A percentile compares a stretch with the other conserved stretches of the same genome.
phyloP scores from a whole-genome alignment of 345 rosid genomes.

The Sonneratia alba region DNA sequence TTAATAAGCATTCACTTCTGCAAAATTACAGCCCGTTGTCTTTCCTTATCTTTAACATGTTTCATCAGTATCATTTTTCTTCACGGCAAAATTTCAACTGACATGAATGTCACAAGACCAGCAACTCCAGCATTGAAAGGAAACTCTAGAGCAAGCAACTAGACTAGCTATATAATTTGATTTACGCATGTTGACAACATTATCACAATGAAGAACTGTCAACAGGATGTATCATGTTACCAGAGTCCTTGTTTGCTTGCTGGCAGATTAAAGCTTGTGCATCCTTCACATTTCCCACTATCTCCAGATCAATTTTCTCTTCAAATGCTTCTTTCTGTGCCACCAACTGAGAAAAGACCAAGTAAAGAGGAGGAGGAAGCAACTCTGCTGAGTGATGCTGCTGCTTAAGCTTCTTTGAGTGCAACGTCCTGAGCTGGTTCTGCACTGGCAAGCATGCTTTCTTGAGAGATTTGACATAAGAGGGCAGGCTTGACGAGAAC shows the following conservation, averaged over 20 bases:
- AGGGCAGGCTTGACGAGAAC: constrained; percentile 72
- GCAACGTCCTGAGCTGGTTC: constrained; percentile 59
- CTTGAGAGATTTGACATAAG: constrained; percentile 82
- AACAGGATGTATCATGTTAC: constrained; percentile 22
- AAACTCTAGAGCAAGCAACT: neutral
- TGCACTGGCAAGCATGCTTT: constrained; percentile 90
- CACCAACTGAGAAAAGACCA: constrained; percentile 64
- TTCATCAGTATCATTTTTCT: neutral
- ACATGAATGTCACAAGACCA: neutral
- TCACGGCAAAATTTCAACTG: neutral
- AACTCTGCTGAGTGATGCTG: constrained; percentile 74
- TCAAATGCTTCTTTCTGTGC: constrained; percentile 88
- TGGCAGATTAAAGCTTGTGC: constrained; percentile 63
- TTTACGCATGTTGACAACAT: neutral
- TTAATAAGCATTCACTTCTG: neutral
- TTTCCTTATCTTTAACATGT: neutral
- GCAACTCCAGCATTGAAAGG: neutral
- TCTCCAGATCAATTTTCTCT: constrained; percentile 60
- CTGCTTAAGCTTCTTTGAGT: constrained; percentile 73
- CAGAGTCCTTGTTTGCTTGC: constrained; percentile 63
- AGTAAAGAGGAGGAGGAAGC: constrained; percentile 84
- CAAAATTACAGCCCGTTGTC: neutral
- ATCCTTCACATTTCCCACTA: constrained; percentile 67
- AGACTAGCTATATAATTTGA: neutral
- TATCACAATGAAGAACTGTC: neutral